Conservation (phyloP, 768 basidiomycete genomes). For the Tubosaeta sp. region DNA sequence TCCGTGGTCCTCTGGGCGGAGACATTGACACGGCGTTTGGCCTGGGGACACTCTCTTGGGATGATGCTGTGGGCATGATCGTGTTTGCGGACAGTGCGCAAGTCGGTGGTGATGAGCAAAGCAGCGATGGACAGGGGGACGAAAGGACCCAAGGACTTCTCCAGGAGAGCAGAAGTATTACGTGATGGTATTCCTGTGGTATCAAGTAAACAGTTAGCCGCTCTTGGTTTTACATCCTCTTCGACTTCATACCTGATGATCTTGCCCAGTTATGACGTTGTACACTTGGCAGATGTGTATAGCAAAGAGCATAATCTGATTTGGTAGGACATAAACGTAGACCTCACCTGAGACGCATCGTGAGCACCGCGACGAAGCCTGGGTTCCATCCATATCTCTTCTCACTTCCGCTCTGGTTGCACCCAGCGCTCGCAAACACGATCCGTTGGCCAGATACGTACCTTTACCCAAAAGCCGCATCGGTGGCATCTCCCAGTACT, state of each 20-base stretch:
- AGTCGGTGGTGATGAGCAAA: background rate
- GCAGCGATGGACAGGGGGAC: background rate
- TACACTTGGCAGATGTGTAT: background rate
- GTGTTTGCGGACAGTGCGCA: background rate
- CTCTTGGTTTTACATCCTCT: background rate
- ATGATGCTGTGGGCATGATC: background rate
- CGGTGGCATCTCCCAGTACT: background rate
- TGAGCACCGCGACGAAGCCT: background rate
- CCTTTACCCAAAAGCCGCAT: no score
- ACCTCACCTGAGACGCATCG: background rate
- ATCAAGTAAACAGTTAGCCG: background rate
- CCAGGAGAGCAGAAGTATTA: background rate
- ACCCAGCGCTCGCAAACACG: background rate
- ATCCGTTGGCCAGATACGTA: background rate
- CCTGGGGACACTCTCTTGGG: background rate
- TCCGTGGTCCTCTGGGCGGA: background rate
- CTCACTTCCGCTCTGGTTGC: background rate
- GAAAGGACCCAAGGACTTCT: background rate
- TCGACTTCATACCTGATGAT: background rate
- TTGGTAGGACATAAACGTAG: background rate
- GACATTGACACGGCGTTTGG: background rate
- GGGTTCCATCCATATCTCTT: background rate
- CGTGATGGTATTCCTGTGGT: background rate
- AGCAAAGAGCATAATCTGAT: background rate
- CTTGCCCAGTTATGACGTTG: background rate